phyloP scores from a whole-genome alignment of 306 rosid genomes.

The Begonia loranthoides region DNA sequence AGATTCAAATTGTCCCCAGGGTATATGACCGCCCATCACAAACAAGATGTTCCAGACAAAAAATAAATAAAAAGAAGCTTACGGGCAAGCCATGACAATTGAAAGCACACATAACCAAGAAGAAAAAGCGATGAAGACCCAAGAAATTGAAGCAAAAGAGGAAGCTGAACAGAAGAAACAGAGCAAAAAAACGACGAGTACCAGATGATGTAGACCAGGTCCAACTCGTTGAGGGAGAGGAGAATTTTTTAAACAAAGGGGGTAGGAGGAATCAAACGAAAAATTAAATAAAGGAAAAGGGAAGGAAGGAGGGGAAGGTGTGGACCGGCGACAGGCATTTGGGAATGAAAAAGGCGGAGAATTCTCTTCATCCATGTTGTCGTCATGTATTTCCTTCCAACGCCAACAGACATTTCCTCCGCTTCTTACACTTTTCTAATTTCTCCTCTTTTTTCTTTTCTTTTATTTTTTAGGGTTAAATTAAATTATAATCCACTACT shows the following conservation, averaged over 20 bases:
- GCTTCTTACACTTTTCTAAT: no score
- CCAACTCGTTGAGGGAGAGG: background rate
- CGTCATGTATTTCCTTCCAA: background rate
- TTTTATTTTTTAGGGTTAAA: no score
- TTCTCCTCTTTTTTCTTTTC: no score
- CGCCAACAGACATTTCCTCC: no score
- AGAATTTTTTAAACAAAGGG: background rate
- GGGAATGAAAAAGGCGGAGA: background rate
- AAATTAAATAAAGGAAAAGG: background rate
- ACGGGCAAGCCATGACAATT: conserved; percentile 5
- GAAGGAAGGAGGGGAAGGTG: background rate
- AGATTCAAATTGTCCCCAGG: background rate
- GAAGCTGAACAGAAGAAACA: background rate
- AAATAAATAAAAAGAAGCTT: background rate
- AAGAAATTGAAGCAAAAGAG: conserved; percentile 2
- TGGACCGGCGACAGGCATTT: background rate
- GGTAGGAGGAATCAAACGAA: background rate
- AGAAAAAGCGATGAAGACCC: no score
- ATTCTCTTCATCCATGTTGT: background rate
- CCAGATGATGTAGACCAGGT: background rate
- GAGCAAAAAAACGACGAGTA: background rate
- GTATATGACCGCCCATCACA: background rate
- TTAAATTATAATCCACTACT: no score
- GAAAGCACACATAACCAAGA: conserved; percentile 8
- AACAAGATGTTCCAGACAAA: background rate